A percentile compares a stretch with the other conserved stretches of the same genome.
Conservation (phyloP, 805 yeast species). For the Starmerella scarabaei region DNA sequence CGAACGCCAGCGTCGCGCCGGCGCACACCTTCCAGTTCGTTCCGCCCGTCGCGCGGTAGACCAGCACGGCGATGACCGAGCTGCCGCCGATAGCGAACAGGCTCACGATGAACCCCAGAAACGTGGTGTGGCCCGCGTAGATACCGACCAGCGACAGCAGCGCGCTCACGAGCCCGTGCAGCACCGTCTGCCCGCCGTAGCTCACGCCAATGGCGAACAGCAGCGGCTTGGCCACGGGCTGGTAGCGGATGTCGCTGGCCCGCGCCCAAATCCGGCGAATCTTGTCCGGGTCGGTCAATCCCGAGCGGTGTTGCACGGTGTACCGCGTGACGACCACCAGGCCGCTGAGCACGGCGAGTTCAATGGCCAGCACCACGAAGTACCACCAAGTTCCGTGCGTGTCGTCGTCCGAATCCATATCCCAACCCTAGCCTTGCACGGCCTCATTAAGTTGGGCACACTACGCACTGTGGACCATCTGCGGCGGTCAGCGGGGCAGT, state of each 20-base stretch:
- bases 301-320: constrained; percentile 21
- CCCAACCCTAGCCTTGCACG: neutral
- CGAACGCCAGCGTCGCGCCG: constrained; percentile 8
- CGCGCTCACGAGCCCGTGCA: constrained; percentile 9
- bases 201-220: constrained; percentile 20
- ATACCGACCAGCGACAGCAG: constrained; percentile 10
- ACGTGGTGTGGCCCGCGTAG: neutral
- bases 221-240: constrained; percentile 22
- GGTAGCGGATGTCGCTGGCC: constrained; percentile 23
- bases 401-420: neutral
- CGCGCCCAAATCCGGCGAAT: constrained; percentile 25
- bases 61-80: constrained; percentile 16
- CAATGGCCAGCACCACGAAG: constrained; percentile 11
- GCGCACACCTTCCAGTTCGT: constrained; percentile 15
- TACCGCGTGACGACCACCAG: constrained; percentile 17
- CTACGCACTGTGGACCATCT: neutral
- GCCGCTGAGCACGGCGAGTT: constrained; percentile 14
- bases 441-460: neutral
- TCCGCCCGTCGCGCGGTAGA: constrained; percentile 23
- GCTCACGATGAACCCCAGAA: constrained; percentile 3
- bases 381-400: constrained; percentile 10
- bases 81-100: constrained; percentile 10
- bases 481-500: neutral
- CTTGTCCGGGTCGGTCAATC: constrained; percentile 23
- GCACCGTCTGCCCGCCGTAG: constrained; percentile 21